Percentiles rank a stretch among this genome's conserved stretches.
These are phyloP conservation scores for Boechera stricta DNA, from an alignment of 345 rosid species.

Conservation along the genomic window DNA sequence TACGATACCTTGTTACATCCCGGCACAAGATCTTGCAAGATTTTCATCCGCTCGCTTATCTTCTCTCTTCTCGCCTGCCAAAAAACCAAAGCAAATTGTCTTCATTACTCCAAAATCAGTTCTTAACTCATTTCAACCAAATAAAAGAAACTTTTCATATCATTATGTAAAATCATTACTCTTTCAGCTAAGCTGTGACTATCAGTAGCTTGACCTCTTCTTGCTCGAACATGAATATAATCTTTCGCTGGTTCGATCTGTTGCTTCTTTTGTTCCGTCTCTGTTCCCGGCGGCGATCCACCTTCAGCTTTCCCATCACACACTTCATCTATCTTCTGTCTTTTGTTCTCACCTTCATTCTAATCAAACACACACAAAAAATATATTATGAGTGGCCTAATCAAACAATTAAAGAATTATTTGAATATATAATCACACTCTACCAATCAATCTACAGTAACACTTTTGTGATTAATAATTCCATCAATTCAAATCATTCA, in stretches of 20 bases:
- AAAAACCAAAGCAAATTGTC: conserved; percentile 29
- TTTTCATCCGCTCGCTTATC: conserved; percentile 91
- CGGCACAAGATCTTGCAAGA: conserved; percentile 91
- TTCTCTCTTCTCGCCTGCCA: conserved; percentile 92
- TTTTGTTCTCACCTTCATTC: conserved; percentile 58
- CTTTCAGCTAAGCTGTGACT: conserved; percentile 98
- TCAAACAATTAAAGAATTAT: neutral
- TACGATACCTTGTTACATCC: conserved; percentile 82
- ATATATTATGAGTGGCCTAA: conserved; percentile 25
- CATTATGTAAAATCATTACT: conserved; percentile 50
- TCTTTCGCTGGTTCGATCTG: conserved; percentile 69
- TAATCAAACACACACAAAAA: conserved; percentile 19
- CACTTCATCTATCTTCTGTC: conserved; percentile 56
- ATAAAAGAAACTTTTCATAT: conserved; percentile 31
- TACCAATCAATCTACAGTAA: neutral
- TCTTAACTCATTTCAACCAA: neutral
- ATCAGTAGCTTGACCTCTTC: conserved; percentile 97
- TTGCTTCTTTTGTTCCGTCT: conserved; percentile 55
- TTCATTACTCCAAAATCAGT: neutral
- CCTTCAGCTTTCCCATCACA: conserved; percentile 52
- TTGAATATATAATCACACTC: neutral
- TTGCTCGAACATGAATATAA: conserved; percentile 92
- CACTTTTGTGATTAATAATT: neutral
- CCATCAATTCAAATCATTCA: conserved; percentile 5
- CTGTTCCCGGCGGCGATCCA: conserved; percentile 60